Conservation (phyloP, 2,329 filamentous ascomycete species). For the Nigrospora sphaerica region DNA sequence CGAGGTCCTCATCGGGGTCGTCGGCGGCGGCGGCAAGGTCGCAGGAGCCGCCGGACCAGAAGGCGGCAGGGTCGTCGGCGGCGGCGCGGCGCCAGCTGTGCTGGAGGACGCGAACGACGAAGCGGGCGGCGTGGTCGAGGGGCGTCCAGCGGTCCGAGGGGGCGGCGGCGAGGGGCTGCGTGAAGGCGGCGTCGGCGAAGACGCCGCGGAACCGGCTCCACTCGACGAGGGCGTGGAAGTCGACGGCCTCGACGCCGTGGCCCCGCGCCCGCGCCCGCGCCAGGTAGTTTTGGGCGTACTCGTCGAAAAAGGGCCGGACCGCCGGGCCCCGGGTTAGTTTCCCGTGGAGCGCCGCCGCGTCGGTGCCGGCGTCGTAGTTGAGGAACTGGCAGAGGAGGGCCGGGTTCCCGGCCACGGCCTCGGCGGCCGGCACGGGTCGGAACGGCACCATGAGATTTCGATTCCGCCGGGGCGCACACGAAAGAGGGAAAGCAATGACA, state of each 20-base stretch:
- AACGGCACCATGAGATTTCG: no score
- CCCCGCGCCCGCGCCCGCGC: constrained; percentile 3
- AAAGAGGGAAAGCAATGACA: no score
- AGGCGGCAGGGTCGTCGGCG: constrained; percentile 1
- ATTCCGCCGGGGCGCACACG: no score
- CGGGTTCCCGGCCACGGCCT: no score
- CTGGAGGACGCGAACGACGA: constrained; percentile 16
- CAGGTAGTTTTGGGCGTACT: constrained; percentile 19
- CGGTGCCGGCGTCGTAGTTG: constrained; percentile 13
- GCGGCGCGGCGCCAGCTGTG: constrained; percentile 18
- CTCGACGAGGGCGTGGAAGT: constrained; percentile 10
- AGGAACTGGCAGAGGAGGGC: constrained; percentile 12
- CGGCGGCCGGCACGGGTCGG: no score
- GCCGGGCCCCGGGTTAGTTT: constrained; percentile 12
- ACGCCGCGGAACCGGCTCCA: constrained; percentile 10
- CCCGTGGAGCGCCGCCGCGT: constrained; percentile 7
- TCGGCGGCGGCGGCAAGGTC: constrained; percentile 10
- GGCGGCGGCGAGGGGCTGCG: constrained; percentile 5
- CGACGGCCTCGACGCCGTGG: constrained; percentile 9
- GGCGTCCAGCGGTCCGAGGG: constrained; percentile 11
- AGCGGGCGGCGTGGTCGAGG: constrained; percentile 18
- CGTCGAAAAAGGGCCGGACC: constrained; percentile 18
- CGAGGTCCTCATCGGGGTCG: constrained; percentile 9
- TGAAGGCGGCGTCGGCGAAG: constrained; percentile 8
- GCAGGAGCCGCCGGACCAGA: constrained; percentile 15